Evolutionary conservation across 768 basidiomycete genomes (phyloP).

Genomic region (Zangia roseola): DNA sequence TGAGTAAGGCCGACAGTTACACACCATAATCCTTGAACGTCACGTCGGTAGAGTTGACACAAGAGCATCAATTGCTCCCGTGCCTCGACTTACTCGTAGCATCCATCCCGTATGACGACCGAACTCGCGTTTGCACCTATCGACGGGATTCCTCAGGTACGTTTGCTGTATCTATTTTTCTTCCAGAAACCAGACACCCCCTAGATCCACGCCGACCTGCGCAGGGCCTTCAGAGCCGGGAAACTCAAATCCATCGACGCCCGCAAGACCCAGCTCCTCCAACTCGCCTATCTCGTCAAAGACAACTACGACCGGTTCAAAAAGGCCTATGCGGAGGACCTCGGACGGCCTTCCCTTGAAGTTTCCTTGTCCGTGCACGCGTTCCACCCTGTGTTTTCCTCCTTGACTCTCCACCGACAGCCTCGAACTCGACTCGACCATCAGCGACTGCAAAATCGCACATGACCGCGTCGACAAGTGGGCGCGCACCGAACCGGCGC

Average conservation of each 20-base stretch:
- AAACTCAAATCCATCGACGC: conserved; percentile 65
- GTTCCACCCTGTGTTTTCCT: background rate
- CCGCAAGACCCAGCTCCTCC: conserved; percentile 74
- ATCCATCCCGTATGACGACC: no score
- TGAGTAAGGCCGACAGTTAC: no score
- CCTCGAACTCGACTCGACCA: conserved; percentile 55
- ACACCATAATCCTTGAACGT: no score
- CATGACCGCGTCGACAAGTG: conserved; percentile 71
- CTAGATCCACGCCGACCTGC: conserved; percentile 58
- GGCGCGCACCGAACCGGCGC: conserved; percentile 60
- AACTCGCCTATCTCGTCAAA: conserved; percentile 68
- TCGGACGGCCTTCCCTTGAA: conserved; percentile 65
- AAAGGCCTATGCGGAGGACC: conserved; percentile 56
- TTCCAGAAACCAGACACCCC: background rate
- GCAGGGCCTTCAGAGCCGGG: conserved; percentile 59
- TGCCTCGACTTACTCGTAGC: no score
- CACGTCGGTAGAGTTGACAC: no score
- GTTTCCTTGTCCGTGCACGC: conserved; percentile 46
- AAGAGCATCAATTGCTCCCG: no score
- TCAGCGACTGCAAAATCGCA: conserved; percentile 54
- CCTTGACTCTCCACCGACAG: conserved; percentile 34
- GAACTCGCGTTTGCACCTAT: conserved; percentile 47
- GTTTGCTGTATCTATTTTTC: background rate
- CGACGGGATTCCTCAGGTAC: conserved; percentile 52
- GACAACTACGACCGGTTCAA: conserved; percentile 67